These are phyloP conservation scores for Harrya chromipes DNA, from an alignment of 768 basidiomycete genomes.

Conservation along the genomic window DNA sequence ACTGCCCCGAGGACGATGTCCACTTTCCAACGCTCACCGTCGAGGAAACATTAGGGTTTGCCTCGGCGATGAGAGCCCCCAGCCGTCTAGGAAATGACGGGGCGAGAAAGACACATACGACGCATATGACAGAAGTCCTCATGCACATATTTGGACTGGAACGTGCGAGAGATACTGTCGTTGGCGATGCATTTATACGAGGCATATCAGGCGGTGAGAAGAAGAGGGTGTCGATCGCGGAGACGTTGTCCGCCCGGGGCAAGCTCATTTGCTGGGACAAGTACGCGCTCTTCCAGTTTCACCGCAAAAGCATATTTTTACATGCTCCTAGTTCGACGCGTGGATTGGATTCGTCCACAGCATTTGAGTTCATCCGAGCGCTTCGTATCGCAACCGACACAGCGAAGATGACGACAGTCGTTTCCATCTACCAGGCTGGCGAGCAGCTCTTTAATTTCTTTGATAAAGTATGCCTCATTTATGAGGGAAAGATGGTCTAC, in stretches of 20 bases:
- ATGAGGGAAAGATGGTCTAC: slow-evolving; percentile 54
- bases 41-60: slow-evolving; percentile 48
- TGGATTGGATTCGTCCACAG: slow-evolving; percentile 66
- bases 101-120: slow-evolving; percentile 30
- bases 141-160: slow-evolving; percentile 72
- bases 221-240: slow-evolving; percentile 81
- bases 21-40: slow-evolving; percentile 72
- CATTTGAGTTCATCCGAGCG: slow-evolving; percentile 67
- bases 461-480: slow-evolving; percentile 64
- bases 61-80: slow-evolving; percentile 47
- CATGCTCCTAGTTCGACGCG: slow-evolving; percentile 51
- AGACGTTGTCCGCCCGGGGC: slow-evolving; percentile 61
- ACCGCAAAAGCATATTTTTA: background rate
- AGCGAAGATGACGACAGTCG: slow-evolving; percentile 55
- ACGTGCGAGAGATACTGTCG: slow-evolving; percentile 66
- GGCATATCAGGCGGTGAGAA: slow-evolving; percentile 78
- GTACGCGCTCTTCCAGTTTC: slow-evolving; percentile 33
- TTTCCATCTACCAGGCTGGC: slow-evolving; percentile 84
- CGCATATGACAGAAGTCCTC: slow-evolving; percentile 42
- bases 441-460: slow-evolving; percentile 63
- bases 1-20: slow-evolving; percentile 70
- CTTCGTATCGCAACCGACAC: slow-evolving; percentile 63
- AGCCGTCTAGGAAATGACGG: slow-evolving; percentile 19
- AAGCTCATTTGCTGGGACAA: slow-evolving; percentile 76
- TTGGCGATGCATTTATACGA: slow-evolving; percentile 74